Evolutionary conservation across 768 basidiomycete genomes (phyloP).

Genomic region (Hortiboletus campestris): DNA sequence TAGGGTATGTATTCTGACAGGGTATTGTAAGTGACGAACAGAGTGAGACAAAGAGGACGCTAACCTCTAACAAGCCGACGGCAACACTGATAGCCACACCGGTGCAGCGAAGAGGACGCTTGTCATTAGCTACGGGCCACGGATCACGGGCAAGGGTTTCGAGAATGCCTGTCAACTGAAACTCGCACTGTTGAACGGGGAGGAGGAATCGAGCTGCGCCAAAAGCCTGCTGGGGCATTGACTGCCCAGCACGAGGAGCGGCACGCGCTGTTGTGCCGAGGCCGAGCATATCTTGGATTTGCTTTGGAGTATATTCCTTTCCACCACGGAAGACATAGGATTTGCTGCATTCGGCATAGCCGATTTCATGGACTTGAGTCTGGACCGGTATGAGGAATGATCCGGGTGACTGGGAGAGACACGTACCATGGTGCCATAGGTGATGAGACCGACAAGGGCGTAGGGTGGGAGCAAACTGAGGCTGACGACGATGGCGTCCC

Average conservation of each 20-base stretch:
- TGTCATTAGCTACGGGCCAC: constrained; percentile 96
- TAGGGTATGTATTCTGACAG: constrained; percentile 78
- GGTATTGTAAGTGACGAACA: not conserved
- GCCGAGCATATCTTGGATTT: constrained; percentile 98
- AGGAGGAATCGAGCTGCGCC: constrained; percentile 91
- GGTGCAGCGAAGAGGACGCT: constrained; percentile 89
- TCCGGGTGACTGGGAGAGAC: not conserved
- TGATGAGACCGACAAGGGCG: constrained; percentile 93
- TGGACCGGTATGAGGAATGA: constrained; percentile 30
- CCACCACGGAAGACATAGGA: constrained; percentile 98
- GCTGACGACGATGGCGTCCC: constrained; percentile 93
- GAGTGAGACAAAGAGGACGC: constrained; percentile 7
- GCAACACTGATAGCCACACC: constrained; percentile 94
- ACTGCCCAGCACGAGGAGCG: constrained; percentile 83
- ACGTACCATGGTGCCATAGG: constrained; percentile 93
- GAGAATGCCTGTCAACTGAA: constrained; percentile 91
- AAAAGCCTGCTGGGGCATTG: constrained; percentile 73
- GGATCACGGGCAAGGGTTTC: constrained; percentile 88
- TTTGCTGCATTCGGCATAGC: constrained; percentile 93
- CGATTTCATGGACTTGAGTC: constrained; percentile 98
- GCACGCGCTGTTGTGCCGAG: constrained; percentile 71
- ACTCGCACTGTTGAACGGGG: constrained; percentile 90
- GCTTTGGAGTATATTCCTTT: constrained; percentile 94
- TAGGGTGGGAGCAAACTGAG: constrained; percentile 90
- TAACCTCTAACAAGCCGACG: constrained; percentile 83